Conservation (phyloP, 306 rosid species). For the Glycine soja region DNA sequence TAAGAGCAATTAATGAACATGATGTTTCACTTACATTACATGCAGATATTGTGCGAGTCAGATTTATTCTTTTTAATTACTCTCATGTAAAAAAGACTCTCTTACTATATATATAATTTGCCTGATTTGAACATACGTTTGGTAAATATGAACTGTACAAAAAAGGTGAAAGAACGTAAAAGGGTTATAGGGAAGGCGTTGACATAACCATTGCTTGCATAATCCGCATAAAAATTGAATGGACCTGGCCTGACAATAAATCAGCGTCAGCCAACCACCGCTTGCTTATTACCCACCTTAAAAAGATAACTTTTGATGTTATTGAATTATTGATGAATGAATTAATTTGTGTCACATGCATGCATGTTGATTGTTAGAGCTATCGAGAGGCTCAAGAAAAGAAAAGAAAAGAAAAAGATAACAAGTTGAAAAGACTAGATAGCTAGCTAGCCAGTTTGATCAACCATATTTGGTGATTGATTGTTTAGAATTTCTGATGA, state of each 20-base stretch:
- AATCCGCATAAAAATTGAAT: conserved; percentile 48
- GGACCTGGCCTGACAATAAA: conserved; percentile 50
- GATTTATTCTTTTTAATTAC: neutral
- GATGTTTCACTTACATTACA: too few relatives aligned
- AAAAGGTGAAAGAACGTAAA: neutral
- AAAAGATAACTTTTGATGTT: conserved; percentile 30
- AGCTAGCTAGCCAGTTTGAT: conserved; percentile 21
- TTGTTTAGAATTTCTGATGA: conserved; percentile 4
- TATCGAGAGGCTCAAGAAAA: neutral
- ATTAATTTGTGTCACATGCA: conserved; percentile 22
- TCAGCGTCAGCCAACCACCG: conserved; percentile 56
- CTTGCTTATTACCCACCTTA: conserved; percentile 43
- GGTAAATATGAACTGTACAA: too few relatives aligned
- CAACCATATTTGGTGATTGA: neutral
- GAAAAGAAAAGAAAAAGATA: neutral
- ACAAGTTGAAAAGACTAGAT: conserved; percentile 47
- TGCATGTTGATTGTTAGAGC: neutral
- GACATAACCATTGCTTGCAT: conserved; percentile 64
- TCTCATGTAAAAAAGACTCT: too few relatives aligned
- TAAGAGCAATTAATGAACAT: neutral
- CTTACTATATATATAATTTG: too few relatives aligned
- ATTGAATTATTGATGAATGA: neutral
- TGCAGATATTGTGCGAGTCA: too few relatives aligned
- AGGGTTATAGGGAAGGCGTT: conserved; percentile 40
- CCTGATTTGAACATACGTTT: too few relatives aligned